Conservation (phyloP, 2,329 filamentous ascomycete genomes). For the Trichoderma harzianum region DNA sequence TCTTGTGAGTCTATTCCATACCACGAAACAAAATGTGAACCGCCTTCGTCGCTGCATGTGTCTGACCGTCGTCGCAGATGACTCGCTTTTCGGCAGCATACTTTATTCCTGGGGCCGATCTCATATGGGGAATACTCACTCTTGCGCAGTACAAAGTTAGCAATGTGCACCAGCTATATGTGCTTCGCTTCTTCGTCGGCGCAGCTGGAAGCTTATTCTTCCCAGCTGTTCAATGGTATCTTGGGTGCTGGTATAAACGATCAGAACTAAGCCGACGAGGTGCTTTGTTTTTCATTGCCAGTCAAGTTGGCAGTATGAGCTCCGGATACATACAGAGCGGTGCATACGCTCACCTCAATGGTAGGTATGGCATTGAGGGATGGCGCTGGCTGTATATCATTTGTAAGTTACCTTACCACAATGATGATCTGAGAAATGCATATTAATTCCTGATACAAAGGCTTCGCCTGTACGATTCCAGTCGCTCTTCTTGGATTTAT, state of each 20-base stretch:
- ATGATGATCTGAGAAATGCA: neutral
- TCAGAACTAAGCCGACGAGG: constrained; percentile 36
- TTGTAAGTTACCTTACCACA: constrained; percentile 20
- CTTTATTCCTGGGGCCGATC: constrained; percentile 33
- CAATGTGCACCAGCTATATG: constrained; percentile 35
- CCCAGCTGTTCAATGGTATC: constrained; percentile 33
- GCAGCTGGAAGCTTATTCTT: constrained; percentile 33
- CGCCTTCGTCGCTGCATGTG: neutral
- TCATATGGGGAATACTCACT: constrained; percentile 27
- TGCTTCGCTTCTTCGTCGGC: constrained; percentile 42
- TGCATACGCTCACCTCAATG: constrained; percentile 37
- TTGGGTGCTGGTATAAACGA: constrained; percentile 43
- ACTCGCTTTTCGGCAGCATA: constrained; percentile 24
- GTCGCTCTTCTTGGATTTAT: constrained; percentile 32
- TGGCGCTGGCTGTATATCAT: constrained; percentile 48
- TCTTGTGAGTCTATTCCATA: neutral
- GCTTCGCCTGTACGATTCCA: constrained; percentile 35
- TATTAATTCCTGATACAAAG: neutral
- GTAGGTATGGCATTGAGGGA: constrained; percentile 34
- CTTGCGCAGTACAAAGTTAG: constrained; percentile 23
- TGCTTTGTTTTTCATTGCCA: constrained; percentile 42
- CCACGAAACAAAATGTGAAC: neutral
- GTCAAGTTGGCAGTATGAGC: constrained; percentile 42
- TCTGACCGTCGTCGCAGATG: constrained; percentile 18
- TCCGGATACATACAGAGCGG: constrained; percentile 42